Percentiles rank a stretch among this genome's conserved stretches.
Evolutionary conservation across 768 basidiomycete species (phyloP).

Genomic region (Psilocybe azurescens): DNA sequence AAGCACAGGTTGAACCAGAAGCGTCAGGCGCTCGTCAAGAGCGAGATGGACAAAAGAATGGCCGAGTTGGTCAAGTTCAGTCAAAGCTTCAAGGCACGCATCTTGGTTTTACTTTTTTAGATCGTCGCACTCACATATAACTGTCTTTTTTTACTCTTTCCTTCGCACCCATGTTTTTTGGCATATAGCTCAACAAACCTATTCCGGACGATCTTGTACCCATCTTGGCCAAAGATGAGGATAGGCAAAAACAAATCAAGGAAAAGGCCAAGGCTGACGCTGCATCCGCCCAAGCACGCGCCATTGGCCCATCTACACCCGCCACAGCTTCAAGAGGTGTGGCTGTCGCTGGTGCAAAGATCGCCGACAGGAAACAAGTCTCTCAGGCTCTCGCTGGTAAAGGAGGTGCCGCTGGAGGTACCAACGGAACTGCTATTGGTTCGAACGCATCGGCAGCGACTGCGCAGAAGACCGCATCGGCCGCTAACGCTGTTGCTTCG

Average conservation of each 20-base stretch:
- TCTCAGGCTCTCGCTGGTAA: constrained; percentile 30
- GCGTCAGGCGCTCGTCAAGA: constrained; percentile 87
- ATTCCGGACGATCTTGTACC: constrained; percentile 94
- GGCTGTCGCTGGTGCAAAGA: constrained; percentile 42
- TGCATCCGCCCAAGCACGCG: constrained; percentile 64
- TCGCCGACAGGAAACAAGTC: constrained; percentile 16
- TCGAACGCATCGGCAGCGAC: constrained; percentile 16
- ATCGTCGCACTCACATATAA: not conserved
- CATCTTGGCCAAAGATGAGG: constrained; percentile 93
- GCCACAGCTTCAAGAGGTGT: constrained; percentile 52
- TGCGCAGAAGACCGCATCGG: constrained; percentile 12
- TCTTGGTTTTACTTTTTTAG: not conserved
- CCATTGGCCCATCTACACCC: constrained; percentile 67
- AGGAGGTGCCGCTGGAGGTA: constrained; percentile 8
- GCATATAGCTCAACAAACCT: constrained; percentile 82
- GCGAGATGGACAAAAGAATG: constrained; percentile 93
- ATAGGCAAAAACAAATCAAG: constrained; percentile 82
- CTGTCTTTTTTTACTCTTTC: not conserved
- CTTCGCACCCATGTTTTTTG: not conserved
- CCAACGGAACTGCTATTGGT: constrained; percentile 17
- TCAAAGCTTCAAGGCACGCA: constrained; percentile 88
- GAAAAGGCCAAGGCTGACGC: constrained; percentile 81
- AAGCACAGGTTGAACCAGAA: constrained; percentile 90
- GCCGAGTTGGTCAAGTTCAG: constrained; percentile 94
- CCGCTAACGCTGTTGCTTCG: constrained; percentile 6